These are phyloP conservation scores for Mycena belliarum DNA, from an alignment of 768 basidiomycete species.

Conservation along the genomic window DNA sequence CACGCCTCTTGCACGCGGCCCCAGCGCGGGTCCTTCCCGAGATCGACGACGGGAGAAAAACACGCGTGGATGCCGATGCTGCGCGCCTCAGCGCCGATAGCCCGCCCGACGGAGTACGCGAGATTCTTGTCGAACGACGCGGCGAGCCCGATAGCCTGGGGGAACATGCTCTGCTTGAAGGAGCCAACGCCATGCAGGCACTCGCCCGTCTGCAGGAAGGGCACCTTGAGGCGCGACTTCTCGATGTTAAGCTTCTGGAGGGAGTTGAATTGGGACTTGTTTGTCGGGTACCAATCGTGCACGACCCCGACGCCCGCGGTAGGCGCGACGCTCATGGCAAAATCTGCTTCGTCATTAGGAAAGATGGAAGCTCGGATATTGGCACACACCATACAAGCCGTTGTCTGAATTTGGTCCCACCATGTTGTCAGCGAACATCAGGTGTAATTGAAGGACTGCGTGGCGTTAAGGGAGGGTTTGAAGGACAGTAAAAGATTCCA, in stretches of 20 bases:
- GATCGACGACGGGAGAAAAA: slow-evolving; percentile 27
- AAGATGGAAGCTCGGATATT: background rate
- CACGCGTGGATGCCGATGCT: slow-evolving; percentile 29
- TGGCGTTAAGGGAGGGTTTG: background rate
- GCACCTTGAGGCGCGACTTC: slow-evolving; percentile 26
- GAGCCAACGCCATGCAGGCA: slow-evolving; percentile 29
- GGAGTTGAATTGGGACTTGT: slow-evolving; percentile 22
- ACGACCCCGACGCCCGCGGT: slow-evolving; percentile 19
- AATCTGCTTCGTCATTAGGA: background rate
- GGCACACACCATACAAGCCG: slow-evolving; percentile 9
- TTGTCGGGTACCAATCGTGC: slow-evolving; percentile 25
- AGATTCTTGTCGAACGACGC: slow-evolving; percentile 26
- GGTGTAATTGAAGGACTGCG: slow-evolving; percentile 19
- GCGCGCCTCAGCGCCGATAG: slow-evolving; percentile 27
- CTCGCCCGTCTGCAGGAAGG: slow-evolving; percentile 27
- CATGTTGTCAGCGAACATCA: slow-evolving; percentile 24
- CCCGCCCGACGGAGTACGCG: slow-evolving; percentile 26
- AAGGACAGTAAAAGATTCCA: too few relatives aligned
- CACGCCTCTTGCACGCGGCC: slow-evolving; percentile 28
- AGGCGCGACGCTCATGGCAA: slow-evolving; percentile 12
- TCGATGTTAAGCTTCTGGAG: slow-evolving; percentile 25
- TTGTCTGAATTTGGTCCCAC: slow-evolving; percentile 22
- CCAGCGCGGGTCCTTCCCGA: slow-evolving; percentile 31
- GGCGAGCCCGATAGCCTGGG: slow-evolving; percentile 25
- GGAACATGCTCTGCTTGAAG: slow-evolving; percentile 28